A percentile compares a stretch with the other conserved stretches of the same genome.
Evolutionary conservation across 148 eudicot species (phyloP).

Genomic region (Vaccinium darrowii): DNA sequence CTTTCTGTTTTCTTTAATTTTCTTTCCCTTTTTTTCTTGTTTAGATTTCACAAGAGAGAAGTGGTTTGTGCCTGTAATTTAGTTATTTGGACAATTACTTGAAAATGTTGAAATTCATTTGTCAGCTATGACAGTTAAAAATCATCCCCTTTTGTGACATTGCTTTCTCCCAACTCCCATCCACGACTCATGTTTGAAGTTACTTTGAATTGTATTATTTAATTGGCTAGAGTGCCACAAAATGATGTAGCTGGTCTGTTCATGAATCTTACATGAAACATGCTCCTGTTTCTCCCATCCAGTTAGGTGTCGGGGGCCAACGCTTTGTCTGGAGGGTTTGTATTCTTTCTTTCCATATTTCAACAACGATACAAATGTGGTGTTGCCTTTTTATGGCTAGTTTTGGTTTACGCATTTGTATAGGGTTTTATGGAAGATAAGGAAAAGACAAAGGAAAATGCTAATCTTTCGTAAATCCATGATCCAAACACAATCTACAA

Average conservation of each 20-base stretch:
- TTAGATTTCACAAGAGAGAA: not conserved
- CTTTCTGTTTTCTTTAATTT: not conserved
- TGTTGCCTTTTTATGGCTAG: too few species aligned
- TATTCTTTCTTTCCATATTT: not conserved
- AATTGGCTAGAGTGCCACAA: not conserved
- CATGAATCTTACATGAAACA: not conserved
- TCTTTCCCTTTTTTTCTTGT: not conserved
- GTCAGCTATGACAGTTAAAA: not conserved
- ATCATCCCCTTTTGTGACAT: not conserved
- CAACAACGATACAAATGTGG: not conserved
- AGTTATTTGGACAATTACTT: not conserved
- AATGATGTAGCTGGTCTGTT: not conserved
- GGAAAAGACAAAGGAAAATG: too few species aligned
- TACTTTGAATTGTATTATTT: not conserved
- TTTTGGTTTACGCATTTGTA: too few species aligned
- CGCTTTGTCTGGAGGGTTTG: not conserved
- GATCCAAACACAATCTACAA: too few species aligned
- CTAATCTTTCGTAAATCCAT: too few species aligned
- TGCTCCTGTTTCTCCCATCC: not conserved
- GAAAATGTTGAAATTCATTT: not conserved
- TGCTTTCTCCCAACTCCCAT: not conserved
- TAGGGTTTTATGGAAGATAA: too few species aligned
- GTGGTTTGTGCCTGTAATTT: not conserved
- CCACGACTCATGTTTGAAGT: not conserved
- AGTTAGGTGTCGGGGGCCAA: not conserved